Base-by-base conservation (phyloP, 306 rosid genomes). In the Quercus aquifolioides region DNA sequence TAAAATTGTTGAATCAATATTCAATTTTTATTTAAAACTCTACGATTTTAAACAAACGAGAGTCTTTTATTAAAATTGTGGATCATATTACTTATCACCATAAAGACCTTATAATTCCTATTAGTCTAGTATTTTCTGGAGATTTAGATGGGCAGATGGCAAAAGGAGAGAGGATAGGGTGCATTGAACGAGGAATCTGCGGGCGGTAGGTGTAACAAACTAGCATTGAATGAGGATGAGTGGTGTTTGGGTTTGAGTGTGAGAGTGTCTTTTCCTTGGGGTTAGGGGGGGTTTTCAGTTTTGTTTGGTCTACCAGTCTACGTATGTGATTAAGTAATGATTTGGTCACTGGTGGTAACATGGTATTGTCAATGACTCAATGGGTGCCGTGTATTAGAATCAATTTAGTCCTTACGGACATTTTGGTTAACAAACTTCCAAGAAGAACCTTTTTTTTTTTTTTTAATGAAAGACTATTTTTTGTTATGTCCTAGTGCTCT, bases 131-230 rank as follows among this genome's bases (percentile, higher is more conserved):
- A 1, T 38, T 38, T 38, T 0, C 1, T 0, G 0, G 1, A 0
- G 1, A 8, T 38, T 38, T 38, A 7, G 11, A 59, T 12, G 31
- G 20, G 55, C 80, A 74, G 68, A 75, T 78, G 86, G 76, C 82
- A 54, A 5, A 31, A 15, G 33, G 3, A 12, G 58, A 46, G 21
- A 30, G 28, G 18, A 17, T 13, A 13, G 60, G 23, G 69, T 80
- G 78, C 82, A 70, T 55, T 41, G 71, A 82, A 57, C 10, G 52
- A 33, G 76, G 72, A 74, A 74, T 55, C 5, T 57, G 73, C 76
- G 76, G 52, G 30, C 55, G 73, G 82, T 74, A 0, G 55, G 21
- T 19, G 14, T 13, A 74, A 12, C 12, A 43, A 78, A 7, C 46
- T 38, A 0, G 46, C 46, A 7, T 38, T 38, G 11, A 38, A 38